phyloP scores from a whole-genome alignment of 2,329 filamentous ascomycete species.

The Aschersonia sp. region DNA sequence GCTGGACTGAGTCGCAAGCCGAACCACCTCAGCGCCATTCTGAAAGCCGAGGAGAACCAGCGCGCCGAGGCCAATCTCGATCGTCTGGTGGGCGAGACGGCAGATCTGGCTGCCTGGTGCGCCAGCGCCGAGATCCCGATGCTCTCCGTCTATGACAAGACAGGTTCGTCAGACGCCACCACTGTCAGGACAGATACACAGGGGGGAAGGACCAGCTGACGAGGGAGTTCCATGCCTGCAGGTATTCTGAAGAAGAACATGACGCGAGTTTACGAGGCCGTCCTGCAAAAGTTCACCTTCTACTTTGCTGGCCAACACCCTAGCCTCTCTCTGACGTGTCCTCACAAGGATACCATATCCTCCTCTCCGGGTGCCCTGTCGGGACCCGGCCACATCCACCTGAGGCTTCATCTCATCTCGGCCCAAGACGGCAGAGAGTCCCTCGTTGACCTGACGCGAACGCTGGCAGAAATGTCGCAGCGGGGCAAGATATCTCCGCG shows the following conservation, averaged over 20 bases:
- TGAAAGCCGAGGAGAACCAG: conserved; percentile 58
- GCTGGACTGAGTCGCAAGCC: conserved; percentile 60
- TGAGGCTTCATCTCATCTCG: conserved; percentile 65
- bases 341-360: conserved; percentile 24
- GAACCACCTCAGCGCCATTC: conserved; percentile 73
- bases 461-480: conserved; percentile 89
- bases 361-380: conserved; percentile 8
- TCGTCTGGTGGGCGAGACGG: conserved; percentile 74
- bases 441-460: conserved; percentile 88
- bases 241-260: conserved; percentile 83
- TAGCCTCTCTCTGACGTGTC: conserved; percentile 42
- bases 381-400: conserved; percentile 21
- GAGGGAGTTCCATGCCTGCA: conserved; percentile 17
- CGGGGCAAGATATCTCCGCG: conserved; percentile 64
- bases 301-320: conserved; percentile 76
- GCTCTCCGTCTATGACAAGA: conserved; percentile 85
- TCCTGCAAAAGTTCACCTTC: conserved; percentile 64
- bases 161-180: conserved; percentile 40
- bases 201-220: too few relatives aligned
- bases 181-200: too few relatives aligned
- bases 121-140: conserved; percentile 76
- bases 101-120: conserved; percentile 88
- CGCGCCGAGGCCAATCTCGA: conserved; percentile 63
- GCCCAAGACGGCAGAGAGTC: conserved; percentile 84
- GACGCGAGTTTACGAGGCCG: conserved; percentile 66